These are phyloP conservation scores for Sistotremastrum suecicum DNA, from an alignment of 768 basidiomycete genomes.

Conservation along the genomic window DNA sequence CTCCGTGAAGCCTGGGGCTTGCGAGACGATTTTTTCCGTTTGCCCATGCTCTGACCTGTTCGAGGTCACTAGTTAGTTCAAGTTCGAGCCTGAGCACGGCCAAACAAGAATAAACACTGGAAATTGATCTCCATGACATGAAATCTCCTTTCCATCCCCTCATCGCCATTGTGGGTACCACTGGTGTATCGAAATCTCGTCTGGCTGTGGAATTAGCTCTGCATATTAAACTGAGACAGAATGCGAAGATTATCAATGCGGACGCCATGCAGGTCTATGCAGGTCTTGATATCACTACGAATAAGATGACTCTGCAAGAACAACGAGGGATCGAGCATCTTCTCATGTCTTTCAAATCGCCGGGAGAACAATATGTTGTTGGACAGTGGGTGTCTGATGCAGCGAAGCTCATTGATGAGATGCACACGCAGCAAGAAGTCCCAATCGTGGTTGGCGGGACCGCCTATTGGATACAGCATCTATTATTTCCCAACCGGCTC, in stretches of 20 bases:
- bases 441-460: slow-evolving; percentile 95
- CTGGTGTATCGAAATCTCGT: slow-evolving; percentile 91
- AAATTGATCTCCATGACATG: no score
- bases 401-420: slow-evolving; percentile 52
- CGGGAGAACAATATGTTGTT: slow-evolving; percentile 78
- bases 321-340: slow-evolving; percentile 74
- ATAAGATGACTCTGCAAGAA: slow-evolving; percentile 74
- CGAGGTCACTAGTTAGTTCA: no score
- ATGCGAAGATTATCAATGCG: slow-evolving; percentile 79
- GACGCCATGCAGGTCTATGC: slow-evolving; percentile 96
- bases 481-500: slow-evolving; percentile 76
- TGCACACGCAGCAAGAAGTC: slow-evolving; percentile 43
- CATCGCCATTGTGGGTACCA: slow-evolving; percentile 84
- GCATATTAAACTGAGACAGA: slow-evolving; percentile 15
- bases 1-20: slow-evolving; percentile 57
- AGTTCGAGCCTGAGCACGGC: no score
- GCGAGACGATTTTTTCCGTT: slow-evolving; percentile 80
- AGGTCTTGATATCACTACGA: slow-evolving; percentile 87
- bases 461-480: slow-evolving; percentile 94
- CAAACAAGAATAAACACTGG: no score
- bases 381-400: slow-evolving; percentile 85
- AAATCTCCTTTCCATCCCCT: slow-evolving; percentile 36
- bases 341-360: slow-evolving; percentile 76
- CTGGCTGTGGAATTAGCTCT: slow-evolving; percentile 80
- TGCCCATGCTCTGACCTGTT: slow-evolving; percentile 43